Percentiles rank a stretch among this genome's conserved stretches.
Evolutionary conservation across 148 eudicot genomes (phyloP).

Genomic region (Drosera capensis): DNA sequence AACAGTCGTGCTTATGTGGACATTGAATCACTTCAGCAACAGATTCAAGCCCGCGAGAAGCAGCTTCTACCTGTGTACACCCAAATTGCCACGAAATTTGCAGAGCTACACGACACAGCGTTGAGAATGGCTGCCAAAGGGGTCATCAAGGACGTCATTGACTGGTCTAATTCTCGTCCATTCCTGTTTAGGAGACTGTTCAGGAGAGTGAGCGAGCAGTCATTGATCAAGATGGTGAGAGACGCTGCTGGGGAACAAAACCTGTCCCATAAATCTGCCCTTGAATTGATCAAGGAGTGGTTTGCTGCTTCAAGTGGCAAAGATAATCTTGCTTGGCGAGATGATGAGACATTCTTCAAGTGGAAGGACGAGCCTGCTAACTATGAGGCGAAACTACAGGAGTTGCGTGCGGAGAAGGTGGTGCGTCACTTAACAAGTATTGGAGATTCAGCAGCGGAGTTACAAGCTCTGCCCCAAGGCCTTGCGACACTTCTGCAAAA

Average conservation of each 20-base stretch:
- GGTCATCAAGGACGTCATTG: constrained; percentile 61
- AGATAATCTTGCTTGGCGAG: constrained; percentile 37
- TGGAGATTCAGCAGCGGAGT: constrained; percentile 45
- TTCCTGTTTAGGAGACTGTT: constrained; percentile 61
- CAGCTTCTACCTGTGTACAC: constrained; percentile 83
- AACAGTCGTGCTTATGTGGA: constrained; percentile 14
- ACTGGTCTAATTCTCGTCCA: constrained; percentile 59
- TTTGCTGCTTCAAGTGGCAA: constrained; percentile 27
- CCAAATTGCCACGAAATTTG: constrained; percentile 91
- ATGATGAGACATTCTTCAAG: constrained; percentile 55
- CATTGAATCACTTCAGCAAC: constrained; percentile 33
- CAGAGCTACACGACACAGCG: constrained; percentile 90
- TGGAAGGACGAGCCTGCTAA: constrained; percentile 55
- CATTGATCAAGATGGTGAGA: constrained; percentile 44
- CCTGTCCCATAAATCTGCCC: constrained; percentile 45
- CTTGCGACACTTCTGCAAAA: constrained; percentile 65
- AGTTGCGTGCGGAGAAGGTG: constrained; percentile 57
- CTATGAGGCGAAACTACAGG: constrained; percentile 57
- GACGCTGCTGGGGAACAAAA: constrained; percentile 64
- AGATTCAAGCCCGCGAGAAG: constrained; percentile 72
- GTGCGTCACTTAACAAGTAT: constrained; percentile 46
- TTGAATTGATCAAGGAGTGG: constrained; percentile 68
- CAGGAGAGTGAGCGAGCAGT: constrained; percentile 62
- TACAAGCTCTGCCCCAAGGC: constrained; percentile 68
- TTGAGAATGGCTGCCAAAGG: constrained; percentile 89